Percentiles rank a stretch among this genome's conserved stretches.
Conservation (phyloP, 371 early-diverging fungal species). For the Scutellospora calospora region DNA sequence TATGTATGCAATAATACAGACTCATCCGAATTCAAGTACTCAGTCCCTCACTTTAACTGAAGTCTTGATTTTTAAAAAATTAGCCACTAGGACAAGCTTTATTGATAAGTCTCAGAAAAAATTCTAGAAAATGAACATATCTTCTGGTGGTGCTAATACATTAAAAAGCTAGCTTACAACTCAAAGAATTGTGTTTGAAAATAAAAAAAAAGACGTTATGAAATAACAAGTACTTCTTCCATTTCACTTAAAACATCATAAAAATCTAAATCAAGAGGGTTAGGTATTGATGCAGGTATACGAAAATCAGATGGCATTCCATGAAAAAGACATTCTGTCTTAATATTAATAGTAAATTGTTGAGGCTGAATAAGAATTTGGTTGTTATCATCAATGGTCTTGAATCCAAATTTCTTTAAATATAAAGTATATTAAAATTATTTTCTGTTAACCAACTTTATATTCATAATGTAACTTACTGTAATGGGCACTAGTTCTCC, state of each 20-base stretch:
- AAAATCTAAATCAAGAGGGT: slow-evolving; percentile 20
- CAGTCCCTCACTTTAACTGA: too few species aligned
- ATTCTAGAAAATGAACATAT: too few species aligned
- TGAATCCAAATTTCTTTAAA: slow-evolving; percentile 20
- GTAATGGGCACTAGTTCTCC: slow-evolving; percentile 8
- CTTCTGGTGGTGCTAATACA: too few species aligned
- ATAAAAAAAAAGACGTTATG: background rate
- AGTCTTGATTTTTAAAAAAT: too few species aligned
- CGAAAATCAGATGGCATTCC: slow-evolving; percentile 6
- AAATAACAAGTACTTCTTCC: background rate
- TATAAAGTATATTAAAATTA: slow-evolving; percentile 29
- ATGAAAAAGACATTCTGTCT: slow-evolving; percentile 20
- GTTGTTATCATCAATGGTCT: slow-evolving; percentile 10
- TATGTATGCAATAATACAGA: too few species aligned
- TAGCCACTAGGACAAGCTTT: too few species aligned
- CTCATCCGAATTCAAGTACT: too few species aligned
- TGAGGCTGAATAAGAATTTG: slow-evolving; percentile 34
- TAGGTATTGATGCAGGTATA: slow-evolving; percentile 26
- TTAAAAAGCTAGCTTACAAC: too few species aligned
- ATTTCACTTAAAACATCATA: slow-evolving; percentile 24
- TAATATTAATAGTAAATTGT: slow-evolving; percentile 25
- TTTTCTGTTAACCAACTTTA: slow-evolving; percentile 17
- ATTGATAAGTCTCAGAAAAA: too few species aligned
- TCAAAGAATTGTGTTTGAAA: background rate
- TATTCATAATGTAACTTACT: slow-evolving; percentile 17